phyloP scores from a whole-genome alignment of 2,329 filamentous ascomycete species.

The Diaporthe vaccinii region DNA sequence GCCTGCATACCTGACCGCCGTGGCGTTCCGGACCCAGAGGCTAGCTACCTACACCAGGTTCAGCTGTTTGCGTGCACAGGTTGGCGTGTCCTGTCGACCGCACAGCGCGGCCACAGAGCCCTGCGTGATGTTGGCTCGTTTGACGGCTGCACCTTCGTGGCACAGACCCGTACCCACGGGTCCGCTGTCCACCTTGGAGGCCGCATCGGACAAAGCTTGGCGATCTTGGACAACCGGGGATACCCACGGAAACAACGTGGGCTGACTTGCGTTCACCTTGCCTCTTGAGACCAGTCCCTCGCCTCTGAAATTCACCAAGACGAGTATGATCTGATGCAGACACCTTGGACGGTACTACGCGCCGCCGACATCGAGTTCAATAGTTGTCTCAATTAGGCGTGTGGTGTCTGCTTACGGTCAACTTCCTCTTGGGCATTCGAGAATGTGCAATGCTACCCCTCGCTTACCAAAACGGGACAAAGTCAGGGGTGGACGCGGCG shows the following conservation, averaged over 20 bases:
- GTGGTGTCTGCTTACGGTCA: conserved; percentile 9
- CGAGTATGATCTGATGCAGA: not conserved
- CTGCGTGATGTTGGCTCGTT: conserved; percentile 21
- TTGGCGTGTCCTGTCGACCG: not conserved
- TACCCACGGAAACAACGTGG: conserved; percentile 3
- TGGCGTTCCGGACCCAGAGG: conserved; percentile 7
- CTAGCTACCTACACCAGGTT: conserved; percentile 1
- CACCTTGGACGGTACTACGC: not conserved
- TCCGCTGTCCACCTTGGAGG: conserved; percentile 28
- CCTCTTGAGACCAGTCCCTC: not conserved
- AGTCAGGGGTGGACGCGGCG: conserved; percentile 42
- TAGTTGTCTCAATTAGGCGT: conserved; percentile 2
- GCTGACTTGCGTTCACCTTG: not conserved
- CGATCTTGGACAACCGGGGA: conserved; percentile 6
- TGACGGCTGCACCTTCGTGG: not conserved
- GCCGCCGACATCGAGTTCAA: not conserved
- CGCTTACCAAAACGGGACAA: conserved; percentile 39
- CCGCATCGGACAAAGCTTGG: conserved; percentile 34
- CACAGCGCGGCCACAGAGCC: conserved; percentile 6
- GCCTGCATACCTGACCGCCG: conserved; percentile 12
- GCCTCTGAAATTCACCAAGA: not conserved
- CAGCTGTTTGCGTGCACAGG: conserved; percentile 5
- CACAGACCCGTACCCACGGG: conserved; percentile 30
- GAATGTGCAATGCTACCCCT: conserved; percentile 25
- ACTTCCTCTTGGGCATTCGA: not conserved